These are phyloP conservation scores for Endoconidiophora polonica DNA, from an alignment of 2,329 filamentous ascomycete genomes.

Conservation along the genomic window DNA sequence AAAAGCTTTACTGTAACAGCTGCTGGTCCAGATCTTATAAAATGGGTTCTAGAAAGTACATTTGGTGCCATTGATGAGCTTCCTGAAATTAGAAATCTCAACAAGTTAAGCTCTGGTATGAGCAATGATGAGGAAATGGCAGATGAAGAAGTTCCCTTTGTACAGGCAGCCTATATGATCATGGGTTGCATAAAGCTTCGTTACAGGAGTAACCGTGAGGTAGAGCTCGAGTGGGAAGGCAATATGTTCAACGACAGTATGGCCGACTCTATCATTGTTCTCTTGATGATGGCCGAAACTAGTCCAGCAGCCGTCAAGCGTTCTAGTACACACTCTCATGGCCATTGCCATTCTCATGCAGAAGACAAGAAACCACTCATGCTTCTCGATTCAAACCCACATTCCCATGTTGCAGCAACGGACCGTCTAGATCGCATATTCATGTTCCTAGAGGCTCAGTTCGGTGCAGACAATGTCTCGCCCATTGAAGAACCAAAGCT, in stretches of 20 bases:
- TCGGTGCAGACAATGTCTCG: conserved; percentile 65
- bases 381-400: conserved; percentile 43
- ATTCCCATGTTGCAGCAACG: conserved; percentile 51
- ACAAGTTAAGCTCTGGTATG: conserved; percentile 20
- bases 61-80: conserved; percentile 73
- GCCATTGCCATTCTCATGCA: conserved; percentile 26
- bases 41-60: conserved; percentile 85
- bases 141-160: conserved; percentile 44
- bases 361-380: conserved; percentile 13
- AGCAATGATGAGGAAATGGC: conserved; percentile 32
- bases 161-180: conserved; percentile 46
- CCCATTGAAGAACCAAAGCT: conserved; percentile 55
- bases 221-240: conserved; percentile 92
- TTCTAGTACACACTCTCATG: conserved; percentile 20
- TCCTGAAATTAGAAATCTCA: conserved; percentile 32
- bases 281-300: conserved; percentile 80
- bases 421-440: conserved; percentile 74
- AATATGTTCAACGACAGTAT: conserved; percentile 97
- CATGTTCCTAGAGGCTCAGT: conserved; percentile 95
- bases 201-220: conserved; percentile 58
- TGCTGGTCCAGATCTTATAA: conserved; percentile 77
- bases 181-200: conserved; percentile 86
- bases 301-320: conserved; percentile 89
- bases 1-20: conserved; percentile 78
- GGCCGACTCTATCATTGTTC: conserved; percentile 90